phyloP scores from a whole-genome alignment of 202 grass and related monocot species.

The Elaeis oleifera region DNA sequence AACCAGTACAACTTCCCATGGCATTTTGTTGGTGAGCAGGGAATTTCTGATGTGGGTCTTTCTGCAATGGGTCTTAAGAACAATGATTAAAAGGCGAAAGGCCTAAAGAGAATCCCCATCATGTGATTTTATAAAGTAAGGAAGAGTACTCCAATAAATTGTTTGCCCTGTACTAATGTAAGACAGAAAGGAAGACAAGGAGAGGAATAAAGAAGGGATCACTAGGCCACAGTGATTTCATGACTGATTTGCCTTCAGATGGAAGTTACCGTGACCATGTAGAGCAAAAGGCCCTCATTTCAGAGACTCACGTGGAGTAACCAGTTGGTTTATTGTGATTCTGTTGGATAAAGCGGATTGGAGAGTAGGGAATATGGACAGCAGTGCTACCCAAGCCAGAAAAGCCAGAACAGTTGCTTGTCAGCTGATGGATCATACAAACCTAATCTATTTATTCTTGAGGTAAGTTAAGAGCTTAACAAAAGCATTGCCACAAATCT shows the following conservation, averaged over 20 bases:
- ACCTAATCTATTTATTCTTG: too few species aligned
- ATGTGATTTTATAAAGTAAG: conserved; percentile 4
- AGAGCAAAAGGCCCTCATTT: background rate
- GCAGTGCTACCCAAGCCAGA: background rate
- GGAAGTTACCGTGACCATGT: conserved; percentile 5
- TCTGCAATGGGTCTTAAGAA: too few species aligned
- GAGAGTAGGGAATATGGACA: background rate
- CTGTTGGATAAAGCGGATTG: too few species aligned
- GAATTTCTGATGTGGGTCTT: background rate
- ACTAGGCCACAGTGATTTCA: background rate
- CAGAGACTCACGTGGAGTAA: background rate
- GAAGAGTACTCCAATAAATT: background rate
- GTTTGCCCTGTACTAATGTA: background rate
- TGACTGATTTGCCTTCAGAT: conserved; percentile 1
- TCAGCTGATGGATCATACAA: background rate
- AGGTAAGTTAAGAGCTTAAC: too few species aligned
- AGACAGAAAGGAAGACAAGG: background rate
- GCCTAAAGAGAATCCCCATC: background rate
- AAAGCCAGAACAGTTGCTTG: background rate
- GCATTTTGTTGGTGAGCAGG: background rate
- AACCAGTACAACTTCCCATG: too few species aligned
- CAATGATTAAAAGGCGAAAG: background rate
- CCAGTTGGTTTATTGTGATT: background rate
- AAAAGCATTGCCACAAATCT: too few species aligned
- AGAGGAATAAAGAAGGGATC: conserved; percentile 1